Evolutionary conservation across 208 protist genomes (phyloP).

Genomic region (Porcisia deanei): DNA sequence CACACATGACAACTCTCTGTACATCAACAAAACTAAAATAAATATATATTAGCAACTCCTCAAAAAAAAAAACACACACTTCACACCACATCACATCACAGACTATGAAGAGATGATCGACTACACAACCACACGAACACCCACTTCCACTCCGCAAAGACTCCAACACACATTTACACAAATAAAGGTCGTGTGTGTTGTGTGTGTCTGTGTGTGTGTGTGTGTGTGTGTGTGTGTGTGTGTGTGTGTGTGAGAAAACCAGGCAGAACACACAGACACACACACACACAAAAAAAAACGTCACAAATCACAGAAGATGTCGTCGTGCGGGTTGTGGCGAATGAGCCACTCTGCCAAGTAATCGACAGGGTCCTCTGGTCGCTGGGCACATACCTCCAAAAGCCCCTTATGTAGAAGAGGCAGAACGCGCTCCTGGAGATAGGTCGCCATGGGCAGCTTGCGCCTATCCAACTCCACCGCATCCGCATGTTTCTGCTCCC

Average conservation of each 20-base stretch:
- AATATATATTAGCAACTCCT: not conserved
- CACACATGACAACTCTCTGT: not conserved
- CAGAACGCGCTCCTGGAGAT: constrained; percentile 92
- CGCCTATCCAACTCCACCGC: constrained; percentile 75
- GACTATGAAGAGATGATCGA: too few relatives aligned
- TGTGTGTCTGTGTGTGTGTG: too few relatives aligned
- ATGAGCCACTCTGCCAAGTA: constrained; percentile 94
- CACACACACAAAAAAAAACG: not conserved
- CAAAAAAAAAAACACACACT: too few relatives aligned
- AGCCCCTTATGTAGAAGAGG: constrained; percentile 93
- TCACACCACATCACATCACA: not conserved
- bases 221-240: too few relatives aligned
- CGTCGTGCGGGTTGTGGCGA: constrained; percentile 89
- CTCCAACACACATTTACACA: not conserved
- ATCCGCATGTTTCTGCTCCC: constrained; percentile 67
- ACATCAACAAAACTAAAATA: not conserved
- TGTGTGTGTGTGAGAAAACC: not conserved
- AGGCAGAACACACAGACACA: not conserved
- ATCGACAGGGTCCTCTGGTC: constrained; percentile 94
- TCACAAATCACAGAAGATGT: constrained; percentile 64
- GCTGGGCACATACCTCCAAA: constrained; percentile 89
- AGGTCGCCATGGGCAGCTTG: constrained; percentile 83
- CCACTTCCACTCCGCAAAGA: not conserved
- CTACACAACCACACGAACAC: too few relatives aligned
- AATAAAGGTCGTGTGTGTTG: too few relatives aligned